phyloP scores from a whole-genome alignment of 306 rosid species.

The Vicia sativa region DNA sequence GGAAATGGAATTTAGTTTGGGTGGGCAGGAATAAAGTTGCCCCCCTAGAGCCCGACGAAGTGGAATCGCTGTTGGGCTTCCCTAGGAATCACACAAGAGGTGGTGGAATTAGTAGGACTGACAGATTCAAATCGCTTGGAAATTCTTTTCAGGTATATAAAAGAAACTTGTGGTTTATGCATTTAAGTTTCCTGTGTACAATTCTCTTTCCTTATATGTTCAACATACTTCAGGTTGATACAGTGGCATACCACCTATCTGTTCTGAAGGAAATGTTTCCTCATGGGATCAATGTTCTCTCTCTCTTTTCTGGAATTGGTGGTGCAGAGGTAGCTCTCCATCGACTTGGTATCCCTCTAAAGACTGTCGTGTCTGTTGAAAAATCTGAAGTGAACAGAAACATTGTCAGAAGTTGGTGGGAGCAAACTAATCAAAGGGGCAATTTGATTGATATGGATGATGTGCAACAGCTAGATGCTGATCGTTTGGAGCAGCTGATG shows the following conservation, averaged over 20 bases:
- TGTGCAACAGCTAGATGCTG: slow-evolving; percentile 57
- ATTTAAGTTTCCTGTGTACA: slow-evolving; percentile 8
- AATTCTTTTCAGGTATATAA: slow-evolving; percentile 86
- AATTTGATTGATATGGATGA: slow-evolving; percentile 62
- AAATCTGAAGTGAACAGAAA: slow-evolving; percentile 75
- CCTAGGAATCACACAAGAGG: slow-evolving; percentile 97
- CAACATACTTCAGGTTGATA: slow-evolving; percentile 74
- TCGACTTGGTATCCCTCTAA: slow-evolving; percentile 74
- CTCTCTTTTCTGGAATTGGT: slow-evolving; percentile 95
- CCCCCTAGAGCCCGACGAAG: slow-evolving; percentile 93
- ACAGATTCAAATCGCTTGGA: slow-evolving; percentile 90
- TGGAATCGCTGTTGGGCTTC: slow-evolving; percentile 83
- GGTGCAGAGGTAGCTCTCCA: slow-evolving; percentile 98
- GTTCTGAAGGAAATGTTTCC: slow-evolving; percentile 82
- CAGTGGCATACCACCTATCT: slow-evolving; percentile 90
- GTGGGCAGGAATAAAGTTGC: slow-evolving; percentile 97
- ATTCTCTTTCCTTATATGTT: slow-evolving; percentile 31
- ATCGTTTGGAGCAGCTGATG: slow-evolving; percentile 63
- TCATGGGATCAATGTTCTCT: slow-evolving; percentile 77
- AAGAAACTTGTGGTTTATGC: neutral
- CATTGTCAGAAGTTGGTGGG: slow-evolving; percentile 95
- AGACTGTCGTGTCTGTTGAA: slow-evolving; percentile 83
- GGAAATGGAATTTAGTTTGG: slow-evolving; percentile 97
- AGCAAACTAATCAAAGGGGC: slow-evolving; percentile 91
- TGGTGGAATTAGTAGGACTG: slow-evolving; percentile 95